A percentile compares a stretch with the other conserved stretches of the same genome.
Evolutionary conservation across 225 moss, liverwort and hornwort species (phyloP).

Genomic region (Thuidium tamariscinum): DNA sequence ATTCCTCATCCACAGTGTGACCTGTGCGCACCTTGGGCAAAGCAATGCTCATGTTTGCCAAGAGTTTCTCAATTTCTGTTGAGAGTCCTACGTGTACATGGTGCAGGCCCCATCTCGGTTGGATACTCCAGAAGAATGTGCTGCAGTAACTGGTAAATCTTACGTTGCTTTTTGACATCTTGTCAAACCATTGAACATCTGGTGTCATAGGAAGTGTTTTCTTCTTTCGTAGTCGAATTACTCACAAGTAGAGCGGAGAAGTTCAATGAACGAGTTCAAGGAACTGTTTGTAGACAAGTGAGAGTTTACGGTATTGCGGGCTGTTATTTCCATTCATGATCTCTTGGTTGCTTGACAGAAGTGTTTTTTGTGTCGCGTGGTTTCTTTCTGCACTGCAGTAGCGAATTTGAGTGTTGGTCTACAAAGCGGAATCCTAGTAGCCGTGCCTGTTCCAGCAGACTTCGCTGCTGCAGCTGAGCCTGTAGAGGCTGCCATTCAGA

Average conservation of each 20-base stretch:
- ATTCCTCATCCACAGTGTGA: neutral
- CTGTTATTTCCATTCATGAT: neutral
- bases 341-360: neutral
- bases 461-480: conserved; percentile 59
- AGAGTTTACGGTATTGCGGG: neutral
- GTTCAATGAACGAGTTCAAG: neutral
- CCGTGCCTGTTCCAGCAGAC: conserved; percentile 71
- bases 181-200: neutral
- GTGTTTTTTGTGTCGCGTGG: neutral
- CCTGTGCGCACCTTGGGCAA: neutral
- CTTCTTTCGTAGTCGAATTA: neutral
- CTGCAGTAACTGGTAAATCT: conserved; percentile 54
- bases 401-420: conserved; percentile 57
- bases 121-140: conserved; percentile 80
- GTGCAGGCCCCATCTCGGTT: conserved; percentile 71
- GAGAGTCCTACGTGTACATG: neutral
- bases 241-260: neutral
- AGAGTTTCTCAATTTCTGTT: neutral
- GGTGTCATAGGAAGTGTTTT: neutral
- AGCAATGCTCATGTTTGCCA: neutral
- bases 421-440: conserved; percentile 75
- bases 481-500: conserved; percentile 66
- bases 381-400: conserved; percentile 20
- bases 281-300: neutral
- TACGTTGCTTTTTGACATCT: neutral